Percentiles rank a stretch among this genome's conserved stretches.
These are phyloP conservation scores for Oropetium thomaeum DNA, from an alignment of 176 grass and related monocot species.

Conservation along the genomic window DNA sequence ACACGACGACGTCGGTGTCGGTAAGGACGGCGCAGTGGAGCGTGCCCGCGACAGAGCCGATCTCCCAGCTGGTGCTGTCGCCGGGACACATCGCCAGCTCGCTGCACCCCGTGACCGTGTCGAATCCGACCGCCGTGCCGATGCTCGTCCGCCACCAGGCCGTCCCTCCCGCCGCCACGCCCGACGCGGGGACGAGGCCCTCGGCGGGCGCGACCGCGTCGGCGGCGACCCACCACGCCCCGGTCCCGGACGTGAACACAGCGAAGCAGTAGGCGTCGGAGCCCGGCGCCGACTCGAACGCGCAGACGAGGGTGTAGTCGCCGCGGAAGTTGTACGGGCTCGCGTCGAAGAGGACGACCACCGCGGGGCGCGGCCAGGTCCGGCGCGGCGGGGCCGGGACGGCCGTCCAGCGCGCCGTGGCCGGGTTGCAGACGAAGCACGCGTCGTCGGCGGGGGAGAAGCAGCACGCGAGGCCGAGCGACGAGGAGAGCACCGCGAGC, in stretches of 20 bases:
- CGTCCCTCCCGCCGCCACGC: slow-evolving; percentile 16
- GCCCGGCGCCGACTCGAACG: not conserved
- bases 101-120: not conserved
- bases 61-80: slow-evolving; percentile 31
- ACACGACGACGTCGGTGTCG: not conserved
- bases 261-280: slow-evolving; percentile 38
- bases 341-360: slow-evolving; percentile 51
- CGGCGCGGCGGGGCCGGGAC: slow-evolving; percentile 42
- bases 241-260: slow-evolving; percentile 35
- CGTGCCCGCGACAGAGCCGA: slow-evolving; percentile 18
- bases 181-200: slow-evolving; percentile 32
- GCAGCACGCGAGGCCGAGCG: slow-evolving; percentile 54
- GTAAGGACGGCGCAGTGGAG: slow-evolving; percentile 25
- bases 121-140: slow-evolving; percentile 43
- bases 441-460: slow-evolving; percentile 8
- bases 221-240: slow-evolving; percentile 41
- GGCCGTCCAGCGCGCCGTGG: slow-evolving; percentile 24
- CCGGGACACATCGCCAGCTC: slow-evolving; percentile 1
- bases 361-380: slow-evolving; percentile 28
- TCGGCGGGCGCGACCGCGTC: slow-evolving; percentile 23
- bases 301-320: slow-evolving; percentile 54
- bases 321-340: slow-evolving; percentile 40
- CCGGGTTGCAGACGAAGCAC: slow-evolving; percentile 55
- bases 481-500: slow-evolving; percentile 30
- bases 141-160: slow-evolving; percentile 61